These are phyloP conservation scores for Colletotrichum liaoningense DNA, from an alignment of 2,329 filamentous ascomycete genomes.

Conservation along the genomic window DNA sequence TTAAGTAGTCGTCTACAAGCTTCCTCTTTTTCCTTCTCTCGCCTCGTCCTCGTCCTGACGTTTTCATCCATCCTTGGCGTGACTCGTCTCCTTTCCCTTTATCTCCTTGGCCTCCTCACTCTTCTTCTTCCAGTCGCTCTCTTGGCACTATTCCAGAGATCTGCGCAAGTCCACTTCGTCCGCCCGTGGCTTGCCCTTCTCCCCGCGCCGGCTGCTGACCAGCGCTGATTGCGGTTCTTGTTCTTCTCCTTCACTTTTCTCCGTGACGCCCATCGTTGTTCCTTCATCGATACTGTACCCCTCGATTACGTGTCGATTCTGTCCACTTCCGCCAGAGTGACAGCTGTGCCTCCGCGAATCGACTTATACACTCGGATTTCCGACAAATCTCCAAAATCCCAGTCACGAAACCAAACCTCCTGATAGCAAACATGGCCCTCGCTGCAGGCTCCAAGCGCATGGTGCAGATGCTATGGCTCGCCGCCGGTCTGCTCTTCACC, in stretches of 20 bases:
- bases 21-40: background rate
- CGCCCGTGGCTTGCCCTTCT: background rate
- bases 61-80: background rate
- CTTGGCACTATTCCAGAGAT: background rate
- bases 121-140: background rate
- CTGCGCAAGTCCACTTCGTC: background rate
- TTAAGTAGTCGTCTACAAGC: background rate
- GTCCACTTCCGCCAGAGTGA: background rate
- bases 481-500: conserved; percentile 39
- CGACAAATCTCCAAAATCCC: background rate
- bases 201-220: background rate
- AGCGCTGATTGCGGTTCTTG: background rate
- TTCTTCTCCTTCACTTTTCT: background rate
- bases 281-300: background rate
- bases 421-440: background rate
- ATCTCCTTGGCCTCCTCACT: background rate
- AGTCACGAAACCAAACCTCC: no score
- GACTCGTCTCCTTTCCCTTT: background rate
- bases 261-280: background rate
- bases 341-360: background rate
- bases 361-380: background rate
- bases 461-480: conserved; percentile 40
- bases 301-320: background rate
- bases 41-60: background rate
- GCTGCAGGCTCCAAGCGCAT: conserved; percentile 11